Percentiles rank a stretch among this genome's conserved stretches.
Conservation (phyloP, 2,329 filamentous ascomycete genomes). For the Alternaria sp. region DNA sequence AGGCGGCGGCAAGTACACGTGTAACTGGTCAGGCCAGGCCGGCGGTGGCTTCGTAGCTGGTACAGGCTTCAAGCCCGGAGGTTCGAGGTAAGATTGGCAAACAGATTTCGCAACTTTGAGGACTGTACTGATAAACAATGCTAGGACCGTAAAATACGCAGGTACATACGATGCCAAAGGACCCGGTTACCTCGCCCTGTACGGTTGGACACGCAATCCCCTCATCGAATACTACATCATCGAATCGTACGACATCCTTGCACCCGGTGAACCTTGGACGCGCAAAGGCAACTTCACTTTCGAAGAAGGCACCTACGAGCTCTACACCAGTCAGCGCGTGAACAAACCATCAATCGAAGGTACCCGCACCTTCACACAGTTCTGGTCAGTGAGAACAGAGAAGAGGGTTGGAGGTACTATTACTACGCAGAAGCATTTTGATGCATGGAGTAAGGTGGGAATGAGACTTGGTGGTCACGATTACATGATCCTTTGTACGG, state of each 20-base stretch:
- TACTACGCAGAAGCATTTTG: slow-evolving; percentile 39
- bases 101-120: not conserved
- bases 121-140: not conserved
- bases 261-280: slow-evolving; percentile 36
- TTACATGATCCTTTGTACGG: slow-evolving; percentile 15
- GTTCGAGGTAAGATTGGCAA: slow-evolving; percentile 52
- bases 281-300: slow-evolving; percentile 58
- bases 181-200: slow-evolving; percentile 53
- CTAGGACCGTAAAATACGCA: slow-evolving; percentile 27
- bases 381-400: slow-evolving; percentile 59
- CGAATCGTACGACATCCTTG: slow-evolving; percentile 59
- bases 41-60: slow-evolving; percentile 34
- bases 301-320: slow-evolving; percentile 62
- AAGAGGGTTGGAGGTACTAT: slow-evolving; percentile 58
- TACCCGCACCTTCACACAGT: slow-evolving; percentile 62
- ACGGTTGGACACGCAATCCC: slow-evolving; percentile 63
- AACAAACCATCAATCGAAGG: slow-evolving; percentile 63
- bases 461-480: slow-evolving; percentile 17
- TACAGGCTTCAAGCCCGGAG: slow-evolving; percentile 49
- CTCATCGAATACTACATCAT: slow-evolving; percentile 67
- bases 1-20: slow-evolving; percentile 31
- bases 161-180: slow-evolving; percentile 34
- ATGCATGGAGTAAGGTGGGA: slow-evolving; percentile 31
- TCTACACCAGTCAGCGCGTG: slow-evolving; percentile 53
- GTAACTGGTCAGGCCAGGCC: slow-evolving; percentile 26